phyloP scores from a whole-genome alignment of 805 yeast species.

The Ogataea henricii region DNA sequence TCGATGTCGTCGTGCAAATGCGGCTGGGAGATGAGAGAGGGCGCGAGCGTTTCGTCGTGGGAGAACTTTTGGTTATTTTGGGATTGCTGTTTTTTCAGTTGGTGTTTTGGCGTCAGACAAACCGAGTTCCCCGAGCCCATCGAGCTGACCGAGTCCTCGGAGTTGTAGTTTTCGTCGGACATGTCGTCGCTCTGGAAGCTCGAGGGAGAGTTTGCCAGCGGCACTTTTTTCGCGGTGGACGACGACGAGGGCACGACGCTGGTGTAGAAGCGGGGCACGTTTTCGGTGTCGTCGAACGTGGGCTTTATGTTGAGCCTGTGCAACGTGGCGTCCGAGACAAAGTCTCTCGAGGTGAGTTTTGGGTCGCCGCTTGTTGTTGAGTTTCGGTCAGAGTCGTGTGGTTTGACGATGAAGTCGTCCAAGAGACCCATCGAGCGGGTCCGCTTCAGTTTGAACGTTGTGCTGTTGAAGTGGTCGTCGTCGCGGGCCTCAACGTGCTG shows the following conservation, averaged over 20 bases:
- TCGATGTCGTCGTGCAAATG: slow-evolving; percentile 85
- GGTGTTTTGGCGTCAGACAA: slow-evolving; percentile 35
- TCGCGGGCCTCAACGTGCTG: slow-evolving; percentile 71
- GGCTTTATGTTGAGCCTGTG: slow-evolving; percentile 58
- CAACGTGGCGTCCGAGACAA: slow-evolving; percentile 92
- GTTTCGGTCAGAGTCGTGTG: slow-evolving; percentile 23
- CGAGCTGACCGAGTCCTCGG: slow-evolving; percentile 33
- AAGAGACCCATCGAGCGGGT: slow-evolving; percentile 81
- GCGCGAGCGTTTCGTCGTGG: slow-evolving; percentile 11
- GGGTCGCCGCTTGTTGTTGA: slow-evolving; percentile 45
- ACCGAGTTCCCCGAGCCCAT: slow-evolving; percentile 26
- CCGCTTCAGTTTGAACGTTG: slow-evolving; percentile 74
- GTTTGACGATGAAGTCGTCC: slow-evolving; percentile 53
- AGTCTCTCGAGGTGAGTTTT: slow-evolving; percentile 89
- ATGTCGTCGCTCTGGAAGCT: slow-evolving; percentile 30
- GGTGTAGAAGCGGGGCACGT: slow-evolving; percentile 31
- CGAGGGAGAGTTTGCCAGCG: slow-evolving; percentile 25
- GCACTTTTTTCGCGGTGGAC: slow-evolving; percentile 13
- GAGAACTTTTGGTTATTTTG: slow-evolving; percentile 5
- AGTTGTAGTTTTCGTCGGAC: slow-evolving; percentile 28
- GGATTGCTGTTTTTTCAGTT: slow-evolving; percentile 27
- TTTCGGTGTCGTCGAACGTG: slow-evolving; percentile 20
- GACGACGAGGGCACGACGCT: slow-evolving; percentile 28
- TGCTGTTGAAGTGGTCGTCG: slow-evolving; percentile 66
- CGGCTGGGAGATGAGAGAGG: slow-evolving; percentile 21